Evolutionary conservation across 768 basidiomycete genomes (phyloP), one percentile per base, ranked within the genome.

Genomic region (Kwoniella mangroviensis): DNA sequence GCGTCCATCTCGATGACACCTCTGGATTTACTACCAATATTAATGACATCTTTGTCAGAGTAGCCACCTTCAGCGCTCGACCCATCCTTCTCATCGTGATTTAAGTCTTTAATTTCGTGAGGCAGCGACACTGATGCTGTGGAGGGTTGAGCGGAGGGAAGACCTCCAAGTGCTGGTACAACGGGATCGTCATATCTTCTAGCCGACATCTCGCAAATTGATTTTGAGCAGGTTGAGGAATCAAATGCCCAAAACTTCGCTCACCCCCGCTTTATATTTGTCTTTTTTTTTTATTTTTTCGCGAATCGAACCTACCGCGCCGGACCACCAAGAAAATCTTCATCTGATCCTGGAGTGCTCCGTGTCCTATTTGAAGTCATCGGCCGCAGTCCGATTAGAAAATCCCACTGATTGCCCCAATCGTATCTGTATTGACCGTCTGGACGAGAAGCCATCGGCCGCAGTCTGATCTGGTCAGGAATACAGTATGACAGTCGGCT

Each of bases 1-100:
- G 65, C 58, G 55, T 83, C 82, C 78, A 83, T 83, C 69, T 82
- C 76, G 3, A 72, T 55, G 11, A 81, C 79, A 17, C 82, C 82
- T 12, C 73, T 72, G 4, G 66, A 70, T 66, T 79, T 78, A 21
- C 67, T 65, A 49, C 70, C 67, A 26, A 75, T 53, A 22, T 73
- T 34, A 13, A 45, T 34, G 24, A 22, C 60, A n/a, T 41, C 60
- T 19, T 34, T 22, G 15, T 28, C 22, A 22, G 43, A 19, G 52
- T 42, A 43, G n/a, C 59, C 67, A 28, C 28, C 45, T 52, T 54
- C 68, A 17, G 24, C 34, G 21, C 43, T 54, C 28, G 68, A 55
- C 10, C 26, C 42, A n/a, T 69, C 68, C 12, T 69, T 34, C 15
- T 69, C 68, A n/a, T 62, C 26, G 22, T 43, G n/a, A 41, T 61